Evolutionary conservation across 2,329 filamentous ascomycete species (phyloP), one percentile per base, ranked within the genome.

Genomic region (Diaporthe velutina): DNA sequence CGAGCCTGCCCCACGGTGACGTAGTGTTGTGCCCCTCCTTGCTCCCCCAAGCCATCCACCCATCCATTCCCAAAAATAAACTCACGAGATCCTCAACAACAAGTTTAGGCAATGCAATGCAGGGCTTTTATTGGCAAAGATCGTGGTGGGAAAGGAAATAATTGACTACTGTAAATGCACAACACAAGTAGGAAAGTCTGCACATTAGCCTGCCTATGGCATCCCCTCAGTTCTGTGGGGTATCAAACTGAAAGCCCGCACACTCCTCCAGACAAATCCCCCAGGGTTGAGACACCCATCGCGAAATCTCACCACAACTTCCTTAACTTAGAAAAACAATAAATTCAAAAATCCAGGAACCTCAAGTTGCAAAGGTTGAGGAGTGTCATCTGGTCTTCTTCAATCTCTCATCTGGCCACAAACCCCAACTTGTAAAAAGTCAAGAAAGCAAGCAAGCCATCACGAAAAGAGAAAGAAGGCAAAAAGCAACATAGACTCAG

Each of bases 1-100:
- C 25, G 38, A n/a, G 40, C 57, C 55, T 64, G 67, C 67, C 73
- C 73, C 73, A 71, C 66, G 17, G 48, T 74, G 73, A 74, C 73
- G 73, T 74, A 74, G 48, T 68, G 64, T 4, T 19, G 15, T 68
- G 64, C 48, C 48, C 64, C 64, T 54, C 64, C 48, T 22, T 38
- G 33, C 17, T 5, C 40, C 17, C 22, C 38, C 58, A 45, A 28
- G 58, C 57, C 35, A 28, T 40, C 57, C 22, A 60, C 12, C 58
- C 7, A 5, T 13, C 25, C 25, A 30, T 28, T 45, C 19, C 33
- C 40, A 0, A n/a, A 19, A 45, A 9, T 48, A n/a, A 19, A 45
- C 19, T 48, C 40, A 15, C 33, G 4, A 13, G 25, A 17, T 25
- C 19, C 15, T 28, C 55, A 15, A 57, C 30, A 57, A n/a, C 33